Evolutionary conservation across 345 rosid genomes (phyloP).

Genomic region (Melaleuca alternifolia): DNA sequence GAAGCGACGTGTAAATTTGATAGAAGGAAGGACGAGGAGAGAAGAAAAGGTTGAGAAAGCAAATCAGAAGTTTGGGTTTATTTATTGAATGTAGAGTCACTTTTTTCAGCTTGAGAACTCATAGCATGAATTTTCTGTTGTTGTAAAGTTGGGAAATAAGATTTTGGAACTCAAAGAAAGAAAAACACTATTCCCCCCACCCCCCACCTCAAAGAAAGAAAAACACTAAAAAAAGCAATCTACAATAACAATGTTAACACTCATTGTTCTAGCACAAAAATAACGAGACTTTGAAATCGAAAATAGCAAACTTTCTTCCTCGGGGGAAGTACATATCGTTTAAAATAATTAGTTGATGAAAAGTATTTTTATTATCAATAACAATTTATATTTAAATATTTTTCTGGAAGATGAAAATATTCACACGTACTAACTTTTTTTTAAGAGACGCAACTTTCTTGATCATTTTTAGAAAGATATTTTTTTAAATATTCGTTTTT

Average conservation of each 20-base stretch:
- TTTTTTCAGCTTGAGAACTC: neutral
- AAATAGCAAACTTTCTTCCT: neutral
- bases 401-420: too few relatives aligned
- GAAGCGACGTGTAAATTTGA: neutral
- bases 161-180: neutral
- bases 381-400: too few relatives aligned
- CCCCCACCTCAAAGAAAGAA: neutral
- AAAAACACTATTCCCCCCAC: neutral
- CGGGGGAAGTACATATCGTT: too few relatives aligned
- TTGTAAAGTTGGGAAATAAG: neutral
- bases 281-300: neutral
- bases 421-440: too few relatives aligned
- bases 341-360: too few relatives aligned
- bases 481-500: too few relatives aligned
- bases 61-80: neutral
- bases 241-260: neutral
- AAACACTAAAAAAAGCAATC: neutral
- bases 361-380: too few relatives aligned
- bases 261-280: neutral
- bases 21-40: neutral
- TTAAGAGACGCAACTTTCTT: too few relatives aligned
- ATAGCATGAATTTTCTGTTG: neutral
- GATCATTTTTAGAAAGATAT: too few relatives aligned
- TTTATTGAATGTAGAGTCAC: neutral
- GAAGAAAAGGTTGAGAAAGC: neutral